Evolutionary conservation across 257 asterid genomes (phyloP).

Genomic region (Ilex aquifolium): DNA sequence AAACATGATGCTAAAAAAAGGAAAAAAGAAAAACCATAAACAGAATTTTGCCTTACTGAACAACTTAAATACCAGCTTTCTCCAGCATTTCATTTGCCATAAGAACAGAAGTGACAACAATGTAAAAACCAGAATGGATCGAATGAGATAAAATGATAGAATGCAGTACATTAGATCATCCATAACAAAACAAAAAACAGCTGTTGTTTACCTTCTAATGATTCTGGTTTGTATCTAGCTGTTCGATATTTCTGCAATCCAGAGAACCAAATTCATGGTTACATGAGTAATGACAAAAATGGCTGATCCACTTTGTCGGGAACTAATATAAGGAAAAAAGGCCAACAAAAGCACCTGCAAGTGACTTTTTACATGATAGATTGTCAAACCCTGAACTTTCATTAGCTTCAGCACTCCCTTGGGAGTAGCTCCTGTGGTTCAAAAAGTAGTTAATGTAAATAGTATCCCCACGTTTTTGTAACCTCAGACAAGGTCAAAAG

Average conservation of each 20-base stretch:
- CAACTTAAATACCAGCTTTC: too few relatives aligned
- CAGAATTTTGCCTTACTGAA: too few relatives aligned
- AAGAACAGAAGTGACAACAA: too few relatives aligned
- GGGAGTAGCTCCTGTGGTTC: slow-evolving; percentile 77
- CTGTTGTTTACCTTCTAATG: background rate
- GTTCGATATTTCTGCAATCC: slow-evolving; percentile 2
- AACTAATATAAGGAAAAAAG: background rate
- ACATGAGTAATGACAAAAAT: background rate
- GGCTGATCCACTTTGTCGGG: background rate
- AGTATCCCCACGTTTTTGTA: slow-evolving; percentile 2
- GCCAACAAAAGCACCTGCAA: slow-evolving; percentile 2
- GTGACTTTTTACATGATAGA: slow-evolving; percentile 92
- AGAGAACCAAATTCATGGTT: background rate
- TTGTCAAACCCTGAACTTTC: slow-evolving; percentile 78
- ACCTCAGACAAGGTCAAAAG: slow-evolving; percentile 10
- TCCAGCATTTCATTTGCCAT: too few relatives aligned
- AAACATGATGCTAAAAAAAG: too few relatives aligned
- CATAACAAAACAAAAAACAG: too few relatives aligned
- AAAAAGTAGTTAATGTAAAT: slow-evolving; percentile 10
- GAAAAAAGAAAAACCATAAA: too few relatives aligned
- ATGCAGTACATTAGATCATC: too few relatives aligned
- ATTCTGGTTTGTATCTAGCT: slow-evolving; percentile 5
- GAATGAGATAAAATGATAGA: too few relatives aligned
- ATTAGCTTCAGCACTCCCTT: slow-evolving; percentile 79
- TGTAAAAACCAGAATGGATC: too few relatives aligned